Percentiles rank a stretch among this genome's conserved stretches.
Evolutionary conservation across 805 yeast genomes (phyloP).

Genomic region (Wickerhamomyces queroliae): DNA sequence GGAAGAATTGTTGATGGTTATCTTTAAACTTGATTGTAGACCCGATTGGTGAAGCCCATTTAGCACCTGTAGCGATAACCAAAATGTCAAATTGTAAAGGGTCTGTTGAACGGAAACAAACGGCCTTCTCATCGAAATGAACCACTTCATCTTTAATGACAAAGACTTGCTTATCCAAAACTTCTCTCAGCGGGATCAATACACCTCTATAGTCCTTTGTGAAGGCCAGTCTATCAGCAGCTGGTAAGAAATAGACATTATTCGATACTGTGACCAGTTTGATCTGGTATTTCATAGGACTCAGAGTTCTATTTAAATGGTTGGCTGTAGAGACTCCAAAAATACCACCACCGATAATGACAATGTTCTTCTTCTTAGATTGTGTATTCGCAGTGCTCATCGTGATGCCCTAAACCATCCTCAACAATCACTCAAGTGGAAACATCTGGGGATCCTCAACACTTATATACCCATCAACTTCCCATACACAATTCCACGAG

Average conservation of each 20-base stretch:
- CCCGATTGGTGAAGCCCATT: slow-evolving; percentile 23
- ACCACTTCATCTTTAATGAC: slow-evolving; percentile 13
- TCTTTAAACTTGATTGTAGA: slow-evolving; percentile 11
- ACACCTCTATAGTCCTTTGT: slow-evolving; percentile 3
- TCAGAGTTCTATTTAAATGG: slow-evolving; percentile 4
- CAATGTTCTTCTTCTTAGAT: background rate
- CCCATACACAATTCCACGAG: too few species aligned
- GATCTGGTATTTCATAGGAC: background rate
- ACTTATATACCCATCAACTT: background rate
- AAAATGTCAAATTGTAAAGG: slow-evolving; percentile 17
- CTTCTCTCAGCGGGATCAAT: slow-evolving; percentile 8
- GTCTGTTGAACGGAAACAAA: slow-evolving; percentile 9
- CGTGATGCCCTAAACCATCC: background rate
- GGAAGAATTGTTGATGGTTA: slow-evolving; percentile 10
- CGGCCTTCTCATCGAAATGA: slow-evolving; percentile 8
- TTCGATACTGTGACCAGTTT: slow-evolving; percentile 9
- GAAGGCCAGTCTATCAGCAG: slow-evolving; percentile 9
- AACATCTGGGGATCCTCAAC: background rate
- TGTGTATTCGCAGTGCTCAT: background rate
- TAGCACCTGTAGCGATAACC: slow-evolving; percentile 27
- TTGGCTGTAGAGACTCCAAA: slow-evolving; percentile 14
- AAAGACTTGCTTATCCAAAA: slow-evolving; percentile 12
- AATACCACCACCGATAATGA: slow-evolving; percentile 10
- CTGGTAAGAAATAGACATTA: slow-evolving; percentile 6
- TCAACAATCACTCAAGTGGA: background rate